Evolutionary conservation across 2,329 filamentous ascomycete species (phyloP).

Genomic region (Microdochium trichocladiopsis): DNA sequence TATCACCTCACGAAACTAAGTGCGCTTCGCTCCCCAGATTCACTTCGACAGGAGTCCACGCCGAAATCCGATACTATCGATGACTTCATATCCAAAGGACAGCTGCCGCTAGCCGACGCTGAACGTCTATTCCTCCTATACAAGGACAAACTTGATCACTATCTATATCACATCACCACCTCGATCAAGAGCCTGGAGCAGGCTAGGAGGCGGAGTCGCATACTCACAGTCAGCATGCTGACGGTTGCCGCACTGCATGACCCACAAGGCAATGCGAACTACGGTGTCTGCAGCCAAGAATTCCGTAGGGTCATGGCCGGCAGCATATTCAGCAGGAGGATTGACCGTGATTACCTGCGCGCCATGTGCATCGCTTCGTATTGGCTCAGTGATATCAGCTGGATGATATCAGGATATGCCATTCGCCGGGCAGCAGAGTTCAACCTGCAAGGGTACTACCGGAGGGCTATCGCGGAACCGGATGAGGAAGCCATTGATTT

Average conservation of each 20-base stretch:
- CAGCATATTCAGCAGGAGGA: slow-evolving; percentile 25
- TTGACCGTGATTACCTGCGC: slow-evolving; percentile 43
- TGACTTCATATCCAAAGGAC: slow-evolving; percentile 35
- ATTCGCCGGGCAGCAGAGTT: slow-evolving; percentile 41
- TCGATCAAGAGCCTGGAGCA: slow-evolving; percentile 41
- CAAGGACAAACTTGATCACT: slow-evolving; percentile 39
- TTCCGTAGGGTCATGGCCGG: slow-evolving; percentile 10
- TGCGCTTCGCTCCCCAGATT: slow-evolving; percentile 25
- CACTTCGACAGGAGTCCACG: slow-evolving; percentile 1
- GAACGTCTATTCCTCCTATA: slow-evolving; percentile 44
- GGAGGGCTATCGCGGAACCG: slow-evolving; percentile 26
- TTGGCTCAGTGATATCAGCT: slow-evolving; percentile 56
- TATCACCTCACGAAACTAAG: slow-evolving; percentile 29
- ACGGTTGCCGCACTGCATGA: slow-evolving; percentile 35
- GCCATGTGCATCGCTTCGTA: slow-evolving; percentile 55
- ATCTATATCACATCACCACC: slow-evolving; percentile 42
- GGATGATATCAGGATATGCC: slow-evolving; percentile 51
- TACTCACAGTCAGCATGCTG: slow-evolving; percentile 44
- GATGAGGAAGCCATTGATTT: slow-evolving; percentile 40
- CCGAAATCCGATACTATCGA: slow-evolving; percentile 11
- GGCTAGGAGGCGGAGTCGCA: slow-evolving; percentile 44
- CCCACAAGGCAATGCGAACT: slow-evolving; percentile 7
- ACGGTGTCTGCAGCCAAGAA: slow-evolving; percentile 12
- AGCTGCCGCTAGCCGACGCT: slow-evolving; percentile 37
- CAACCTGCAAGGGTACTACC: slow-evolving; percentile 34